Evolutionary conservation across 2,329 filamentous ascomycete species (phyloP).

Genomic region (Xylariales sp.): DNA sequence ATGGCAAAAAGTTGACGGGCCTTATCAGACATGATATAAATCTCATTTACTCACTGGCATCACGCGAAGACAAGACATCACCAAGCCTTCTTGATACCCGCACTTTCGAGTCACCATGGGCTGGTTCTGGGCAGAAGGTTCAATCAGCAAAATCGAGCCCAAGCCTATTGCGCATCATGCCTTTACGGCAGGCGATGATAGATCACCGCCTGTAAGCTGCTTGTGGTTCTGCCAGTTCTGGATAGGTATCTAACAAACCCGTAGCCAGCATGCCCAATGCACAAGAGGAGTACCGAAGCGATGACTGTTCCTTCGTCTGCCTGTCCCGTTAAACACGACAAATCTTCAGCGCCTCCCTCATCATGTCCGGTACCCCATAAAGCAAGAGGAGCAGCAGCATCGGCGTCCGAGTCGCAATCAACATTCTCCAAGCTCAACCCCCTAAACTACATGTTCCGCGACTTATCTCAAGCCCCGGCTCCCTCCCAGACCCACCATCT

Average conservation of each 20-base stretch:
- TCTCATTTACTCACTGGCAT: too few relatives aligned
- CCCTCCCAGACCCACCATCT: slow-evolving; percentile 68
- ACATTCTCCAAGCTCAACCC: slow-evolving; percentile 55
- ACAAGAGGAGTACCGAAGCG: slow-evolving; percentile 45
- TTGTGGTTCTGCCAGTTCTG: neutral
- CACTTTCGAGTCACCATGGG: slow-evolving; percentile 43
- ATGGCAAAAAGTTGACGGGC: slow-evolving; percentile 9
- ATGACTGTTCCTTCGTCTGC: slow-evolving; percentile 28
- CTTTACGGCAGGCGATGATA: slow-evolving; percentile 21
- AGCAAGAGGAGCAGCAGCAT: slow-evolving; percentile 20
- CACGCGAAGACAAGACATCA: too few relatives aligned
- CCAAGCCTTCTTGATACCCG: too few relatives aligned
- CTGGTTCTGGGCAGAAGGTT: slow-evolving; percentile 58
- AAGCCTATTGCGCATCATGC: slow-evolving; percentile 20
- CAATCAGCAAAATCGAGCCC: slow-evolving; percentile 23
- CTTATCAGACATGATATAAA: neutral
- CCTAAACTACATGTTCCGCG: slow-evolving; percentile 93
- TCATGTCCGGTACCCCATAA: slow-evolving; percentile 44
- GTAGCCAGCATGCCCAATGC: slow-evolving; percentile 54
- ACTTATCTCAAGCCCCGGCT: slow-evolving; percentile 75
- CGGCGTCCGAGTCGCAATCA: slow-evolving; percentile 34
- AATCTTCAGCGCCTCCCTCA: slow-evolving; percentile 25
- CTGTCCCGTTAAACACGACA: slow-evolving; percentile 27
- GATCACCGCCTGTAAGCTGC: slow-evolving; percentile 35
- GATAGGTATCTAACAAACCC: slow-evolving; percentile 16